Conservation (phyloP, 1,139 yeast genomes). For the Debaryomyces robertsiae region DNA sequence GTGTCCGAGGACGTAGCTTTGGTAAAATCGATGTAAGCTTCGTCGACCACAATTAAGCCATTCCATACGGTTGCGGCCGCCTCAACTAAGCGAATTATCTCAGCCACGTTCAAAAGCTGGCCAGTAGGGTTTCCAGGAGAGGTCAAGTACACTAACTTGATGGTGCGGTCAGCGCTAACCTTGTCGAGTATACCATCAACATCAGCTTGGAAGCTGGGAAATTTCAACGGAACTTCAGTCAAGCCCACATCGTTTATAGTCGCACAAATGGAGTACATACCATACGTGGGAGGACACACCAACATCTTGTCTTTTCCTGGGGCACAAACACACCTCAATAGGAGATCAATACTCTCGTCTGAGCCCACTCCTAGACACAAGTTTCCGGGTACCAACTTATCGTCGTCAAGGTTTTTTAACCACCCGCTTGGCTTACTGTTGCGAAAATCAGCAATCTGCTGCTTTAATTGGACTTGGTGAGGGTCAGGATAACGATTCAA, state of each 20-base stretch:
- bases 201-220: conserved; percentile 67
- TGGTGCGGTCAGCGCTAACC: conserved; percentile 55
- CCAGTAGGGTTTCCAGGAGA: conserved; percentile 99
- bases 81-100: conserved; percentile 54
- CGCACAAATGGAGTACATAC: conserved; percentile 94
- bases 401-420: conserved; percentile 19
- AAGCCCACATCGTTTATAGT: conserved; percentile 82
- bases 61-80: conserved; percentile 54
- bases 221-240: conserved; percentile 64
- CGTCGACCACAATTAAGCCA: conserved; percentile 87
- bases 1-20: conserved; percentile 15
- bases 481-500: conserved; percentile 97
- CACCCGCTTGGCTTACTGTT: conserved; percentile 47
- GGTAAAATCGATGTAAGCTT: conserved; percentile 91
- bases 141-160: conserved; percentile 82
- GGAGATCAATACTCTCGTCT: conserved; percentile 90
- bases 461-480: conserved; percentile 80
- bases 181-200: conserved; percentile 55
- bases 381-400: conserved; percentile 59
- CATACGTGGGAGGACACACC: conserved; percentile 94
- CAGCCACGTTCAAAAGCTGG: conserved; percentile 51
- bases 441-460: conserved; percentile 70
- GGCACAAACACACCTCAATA: conserved; percentile 79
- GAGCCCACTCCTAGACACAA: conserved; percentile 95
- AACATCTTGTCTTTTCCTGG: conserved; percentile 84